These are phyloP conservation scores for Rhododendron vialii DNA, from an alignment of 148 eudicot species.

Conservation along the genomic window DNA sequence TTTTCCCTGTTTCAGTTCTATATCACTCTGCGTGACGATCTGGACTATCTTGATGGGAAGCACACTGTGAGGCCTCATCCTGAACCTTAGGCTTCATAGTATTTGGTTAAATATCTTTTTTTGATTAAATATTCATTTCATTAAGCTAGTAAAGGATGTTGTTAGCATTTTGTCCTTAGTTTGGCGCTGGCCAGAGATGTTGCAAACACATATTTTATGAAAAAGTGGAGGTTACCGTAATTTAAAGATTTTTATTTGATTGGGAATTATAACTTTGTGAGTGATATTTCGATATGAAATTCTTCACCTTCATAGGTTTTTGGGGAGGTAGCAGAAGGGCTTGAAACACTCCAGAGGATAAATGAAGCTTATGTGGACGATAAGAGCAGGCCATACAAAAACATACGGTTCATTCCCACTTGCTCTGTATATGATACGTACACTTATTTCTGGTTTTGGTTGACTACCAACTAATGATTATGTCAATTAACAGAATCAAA, in stretches of 20 bases:
- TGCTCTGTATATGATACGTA: not conserved
- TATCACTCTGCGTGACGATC: slow-evolving; percentile 77
- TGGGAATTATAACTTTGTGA: not conserved
- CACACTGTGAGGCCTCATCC: slow-evolving; percentile 69
- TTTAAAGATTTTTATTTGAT: not conserved
- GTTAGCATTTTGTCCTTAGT: not conserved
- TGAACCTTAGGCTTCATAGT: not conserved
- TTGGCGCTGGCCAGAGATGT: not conserved
- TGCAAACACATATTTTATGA: not conserved
- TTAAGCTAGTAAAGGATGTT: not conserved
- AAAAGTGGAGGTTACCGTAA: not conserved
- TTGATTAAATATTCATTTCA: not conserved
- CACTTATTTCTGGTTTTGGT: not conserved
- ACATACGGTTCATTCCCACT: slow-evolving; percentile 53
- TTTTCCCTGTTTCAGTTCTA: slow-evolving; percentile 58
- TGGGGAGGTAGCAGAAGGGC: slow-evolving; percentile 94
- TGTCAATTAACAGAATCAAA: slow-evolving; percentile 53
- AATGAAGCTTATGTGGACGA: slow-evolving; percentile 96
- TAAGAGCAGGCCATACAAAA: slow-evolving; percentile 74
- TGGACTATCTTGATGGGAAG: slow-evolving; percentile 93
- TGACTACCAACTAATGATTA: slow-evolving; percentile 3
- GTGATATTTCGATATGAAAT: not conserved
- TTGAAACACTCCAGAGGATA: slow-evolving; percentile 66
- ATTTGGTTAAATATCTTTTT: not conserved
- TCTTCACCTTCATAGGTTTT: slow-evolving; percentile 49